Evolutionary conservation across 108 stramenopile genomes (phyloP).

Genomic region (Cyclotella kingstonii): DNA sequence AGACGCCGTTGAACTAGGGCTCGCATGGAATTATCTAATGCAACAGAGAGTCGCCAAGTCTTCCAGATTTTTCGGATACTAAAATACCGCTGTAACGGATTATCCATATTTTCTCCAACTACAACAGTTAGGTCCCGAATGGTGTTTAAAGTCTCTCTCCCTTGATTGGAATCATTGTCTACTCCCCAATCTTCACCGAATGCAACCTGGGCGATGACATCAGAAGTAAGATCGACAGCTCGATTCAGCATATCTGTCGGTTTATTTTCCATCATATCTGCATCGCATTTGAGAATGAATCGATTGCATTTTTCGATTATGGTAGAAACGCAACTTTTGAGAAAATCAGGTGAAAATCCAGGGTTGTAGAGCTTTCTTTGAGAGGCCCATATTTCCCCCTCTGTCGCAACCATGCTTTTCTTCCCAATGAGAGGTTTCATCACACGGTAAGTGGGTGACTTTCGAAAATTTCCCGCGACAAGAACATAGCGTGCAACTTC

Average conservation of each 20-base stretch:
- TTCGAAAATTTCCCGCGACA: slow-evolving; percentile 6
- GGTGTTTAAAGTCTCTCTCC: slow-evolving; percentile 10
- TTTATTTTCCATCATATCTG: slow-evolving; percentile 11
- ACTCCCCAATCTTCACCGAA: slow-evolving; percentile 46
- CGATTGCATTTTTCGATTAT: slow-evolving; percentile 35
- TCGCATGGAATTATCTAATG: slow-evolving; percentile 27
- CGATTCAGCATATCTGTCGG: slow-evolving; percentile 23
- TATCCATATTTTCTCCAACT: slow-evolving; percentile 15
- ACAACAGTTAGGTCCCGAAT: slow-evolving; percentile 27
- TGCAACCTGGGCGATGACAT: slow-evolving; percentile 36
- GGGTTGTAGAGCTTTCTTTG: slow-evolving; percentile 36
- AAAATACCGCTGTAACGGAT: slow-evolving; percentile 26
- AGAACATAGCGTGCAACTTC: slow-evolving; percentile 20
- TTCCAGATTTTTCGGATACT: slow-evolving; percentile 9
- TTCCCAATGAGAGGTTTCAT: slow-evolving; percentile 19
- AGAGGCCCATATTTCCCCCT: slow-evolving; percentile 23
- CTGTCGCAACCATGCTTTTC: slow-evolving; percentile 21
- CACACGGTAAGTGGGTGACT: slow-evolving; percentile 20
- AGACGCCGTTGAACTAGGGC: slow-evolving; percentile 24
- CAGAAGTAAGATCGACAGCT: slow-evolving; percentile 26
- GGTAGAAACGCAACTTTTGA: slow-evolving; percentile 7
- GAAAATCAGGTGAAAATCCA: slow-evolving; percentile 32
- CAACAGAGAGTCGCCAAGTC: slow-evolving; percentile 20
- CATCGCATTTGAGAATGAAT: slow-evolving; percentile 21
- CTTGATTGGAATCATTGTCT: not conserved